Conservation (phyloP, 176 grass and related monocot species). For the Oryza nivara region DNA sequence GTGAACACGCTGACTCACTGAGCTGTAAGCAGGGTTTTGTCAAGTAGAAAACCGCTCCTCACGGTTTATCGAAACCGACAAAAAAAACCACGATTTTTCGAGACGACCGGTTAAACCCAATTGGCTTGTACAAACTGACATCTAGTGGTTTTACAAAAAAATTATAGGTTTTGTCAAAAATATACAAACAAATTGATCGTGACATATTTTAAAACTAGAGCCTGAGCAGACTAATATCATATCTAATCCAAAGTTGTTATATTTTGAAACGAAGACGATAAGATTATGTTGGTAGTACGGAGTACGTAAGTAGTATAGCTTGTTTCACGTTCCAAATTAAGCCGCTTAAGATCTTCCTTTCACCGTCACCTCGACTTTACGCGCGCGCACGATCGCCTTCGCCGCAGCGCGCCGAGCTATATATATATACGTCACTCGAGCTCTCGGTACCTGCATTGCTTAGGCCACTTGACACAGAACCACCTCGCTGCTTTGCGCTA, state of each 20-base stretch:
- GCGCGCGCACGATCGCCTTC: not conserved
- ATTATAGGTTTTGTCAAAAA: no score
- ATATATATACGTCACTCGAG: slow-evolving; percentile 48
- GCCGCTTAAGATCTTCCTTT: not conserved
- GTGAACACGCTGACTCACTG: not conserved
- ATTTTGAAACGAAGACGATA: no score
- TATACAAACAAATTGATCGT: not conserved
- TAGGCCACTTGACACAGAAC: not conserved
- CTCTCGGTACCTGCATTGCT: slow-evolving; percentile 27
- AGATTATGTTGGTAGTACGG: not conserved
- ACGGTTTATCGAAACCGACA: no score
- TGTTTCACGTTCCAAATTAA: not conserved
- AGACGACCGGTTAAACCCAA: no score
- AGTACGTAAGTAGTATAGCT: not conserved
- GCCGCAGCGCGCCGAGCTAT: not conserved
- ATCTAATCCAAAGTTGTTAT: no score
- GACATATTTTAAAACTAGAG: no score
- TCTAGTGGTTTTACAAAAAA: no score
- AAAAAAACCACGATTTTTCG: no score
- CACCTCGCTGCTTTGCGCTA: not conserved
- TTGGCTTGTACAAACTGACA: no score
- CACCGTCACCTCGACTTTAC: not conserved
- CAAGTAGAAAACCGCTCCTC: no score
- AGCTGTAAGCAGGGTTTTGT: not conserved
- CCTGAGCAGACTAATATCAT: no score